Percentiles rank a stretch among this genome's conserved stretches.
These are phyloP conservation scores for Condylostoma magnum DNA, from an alignment of 169 alveolate species.

Conservation along the genomic window DNA sequence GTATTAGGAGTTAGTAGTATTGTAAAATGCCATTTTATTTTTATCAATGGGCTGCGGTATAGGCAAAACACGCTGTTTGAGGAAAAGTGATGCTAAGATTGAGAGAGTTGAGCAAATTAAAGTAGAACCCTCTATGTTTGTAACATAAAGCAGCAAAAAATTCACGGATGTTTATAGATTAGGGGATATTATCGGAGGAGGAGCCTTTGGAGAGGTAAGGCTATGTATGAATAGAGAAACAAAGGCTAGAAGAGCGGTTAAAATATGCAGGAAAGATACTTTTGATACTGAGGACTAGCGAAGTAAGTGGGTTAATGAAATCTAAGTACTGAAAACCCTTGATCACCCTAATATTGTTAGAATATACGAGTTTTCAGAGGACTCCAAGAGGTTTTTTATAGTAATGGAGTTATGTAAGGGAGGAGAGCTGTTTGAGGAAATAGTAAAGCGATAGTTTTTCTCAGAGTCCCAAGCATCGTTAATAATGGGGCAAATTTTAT, in stretches of 20 bases:
- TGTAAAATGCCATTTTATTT: not conserved
- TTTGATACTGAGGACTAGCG: slow-evolving; percentile 50
- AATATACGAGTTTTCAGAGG: slow-evolving; percentile 59
- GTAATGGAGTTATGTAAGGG: slow-evolving; percentile 66
- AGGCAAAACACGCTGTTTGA: too few species aligned
- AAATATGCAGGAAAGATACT: slow-evolving; percentile 50
- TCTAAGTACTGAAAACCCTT: slow-evolving; percentile 37
- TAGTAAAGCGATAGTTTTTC: slow-evolving; percentile 37
- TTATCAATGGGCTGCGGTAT: too few species aligned
- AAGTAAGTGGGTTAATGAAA: not conserved
- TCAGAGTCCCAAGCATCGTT: slow-evolving; percentile 57
- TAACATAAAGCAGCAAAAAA: not conserved
- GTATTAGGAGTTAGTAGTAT: slow-evolving; percentile 23
- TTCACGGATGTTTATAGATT: slow-evolving; percentile 2
- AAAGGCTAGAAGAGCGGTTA: slow-evolving; percentile 60
- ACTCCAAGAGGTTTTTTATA: slow-evolving; percentile 42
- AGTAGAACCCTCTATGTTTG: slow-evolving; percentile 5
- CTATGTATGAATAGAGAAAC: slow-evolving; percentile 60
- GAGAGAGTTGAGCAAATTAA: not conserved
- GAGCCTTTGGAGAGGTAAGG: slow-evolving; percentile 72
- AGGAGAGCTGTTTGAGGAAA: slow-evolving; percentile 55
- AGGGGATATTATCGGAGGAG: slow-evolving; percentile 26
- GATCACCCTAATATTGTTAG: slow-evolving; percentile 74
- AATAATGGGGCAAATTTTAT: slow-evolving; percentile 50
- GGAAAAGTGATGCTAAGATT: too few species aligned